Evolutionary conservation across 495 filamentous ascomycete species (phyloP).

Genomic region (Xylaria intraflava): DNA sequence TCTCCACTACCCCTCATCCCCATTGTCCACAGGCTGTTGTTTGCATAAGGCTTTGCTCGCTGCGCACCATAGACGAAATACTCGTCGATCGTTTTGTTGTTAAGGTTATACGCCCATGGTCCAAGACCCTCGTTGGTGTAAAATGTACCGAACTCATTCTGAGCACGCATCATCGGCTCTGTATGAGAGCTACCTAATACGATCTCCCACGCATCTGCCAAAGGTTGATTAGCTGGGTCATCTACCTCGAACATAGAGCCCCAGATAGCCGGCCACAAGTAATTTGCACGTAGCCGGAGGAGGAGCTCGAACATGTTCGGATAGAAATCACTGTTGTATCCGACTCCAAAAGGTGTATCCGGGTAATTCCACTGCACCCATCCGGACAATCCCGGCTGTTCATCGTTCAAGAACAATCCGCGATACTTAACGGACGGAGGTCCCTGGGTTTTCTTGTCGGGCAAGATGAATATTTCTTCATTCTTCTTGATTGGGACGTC

Average conservation of each 20-base stretch:
- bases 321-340: slow-evolving; percentile 60
- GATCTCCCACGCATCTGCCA: slow-evolving; percentile 66
- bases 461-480: slow-evolving; percentile 45
- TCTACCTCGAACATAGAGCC: slow-evolving; percentile 63
- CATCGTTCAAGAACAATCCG: slow-evolving; percentile 75
- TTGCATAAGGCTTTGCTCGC: slow-evolving; percentile 58
- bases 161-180: slow-evolving; percentile 66
- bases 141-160: slow-evolving; percentile 61
- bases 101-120: slow-evolving; percentile 62
- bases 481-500: slow-evolving; percentile 54
- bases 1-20: slow-evolving; percentile 70
- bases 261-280: slow-evolving; percentile 71
- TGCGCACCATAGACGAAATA: slow-evolving; percentile 63
- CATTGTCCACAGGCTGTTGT: slow-evolving; percentile 57
- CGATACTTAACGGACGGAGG: slow-evolving; percentile 66
- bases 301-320: slow-evolving; percentile 64
- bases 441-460: slow-evolving; percentile 49
- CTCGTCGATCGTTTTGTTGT: slow-evolving; percentile 55
- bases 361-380: slow-evolving; percentile 52
- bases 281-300: slow-evolving; percentile 63
- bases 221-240: slow-evolving; percentile 57
- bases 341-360: slow-evolving; percentile 47
- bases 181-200: slow-evolving; percentile 68
- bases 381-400: slow-evolving; percentile 63
- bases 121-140: slow-evolving; percentile 34